Evolutionary conservation across 2,329 filamentous ascomycete species (phyloP).

Genomic region (Colletotrichum paranaense): DNA sequence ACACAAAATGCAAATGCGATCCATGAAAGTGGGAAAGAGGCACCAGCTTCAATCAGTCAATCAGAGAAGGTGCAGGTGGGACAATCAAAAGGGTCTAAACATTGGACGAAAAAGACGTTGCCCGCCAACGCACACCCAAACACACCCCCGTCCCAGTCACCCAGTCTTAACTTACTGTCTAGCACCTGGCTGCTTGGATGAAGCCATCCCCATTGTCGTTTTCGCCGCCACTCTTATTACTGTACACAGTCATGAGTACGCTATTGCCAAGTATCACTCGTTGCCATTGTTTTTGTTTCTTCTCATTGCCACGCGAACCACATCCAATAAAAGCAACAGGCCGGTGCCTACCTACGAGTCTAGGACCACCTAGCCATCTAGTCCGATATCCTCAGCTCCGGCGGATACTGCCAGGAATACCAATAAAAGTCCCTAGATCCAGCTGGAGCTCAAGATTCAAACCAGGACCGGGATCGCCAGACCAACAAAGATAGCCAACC

Average conservation of each 20-base stretch:
- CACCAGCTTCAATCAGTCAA: not conserved
- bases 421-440: not conserved
- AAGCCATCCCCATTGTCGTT: not conserved
- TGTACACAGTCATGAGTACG: too few species aligned
- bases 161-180: not conserved
- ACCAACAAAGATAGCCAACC: not conserved
- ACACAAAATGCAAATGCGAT: constrained; percentile 6
- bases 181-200: not conserved
- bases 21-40: not conserved
- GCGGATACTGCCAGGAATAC: not conserved
- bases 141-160: not conserved
- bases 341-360: not conserved
- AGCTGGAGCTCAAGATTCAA: not conserved
- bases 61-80: not conserved
- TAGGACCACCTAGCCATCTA: not conserved
- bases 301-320: not conserved
- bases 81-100: not conserved
- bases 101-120: constrained; percentile 25
- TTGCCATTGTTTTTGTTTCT: not conserved
- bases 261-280: too few species aligned
- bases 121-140: constrained; percentile 23
- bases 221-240: not conserved
- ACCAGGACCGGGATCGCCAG: not conserved
- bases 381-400: not conserved
- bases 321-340: not conserved